Evolutionary conservation across 345 rosid genomes (phyloP).

Genomic region (Salix purpurea): DNA sequence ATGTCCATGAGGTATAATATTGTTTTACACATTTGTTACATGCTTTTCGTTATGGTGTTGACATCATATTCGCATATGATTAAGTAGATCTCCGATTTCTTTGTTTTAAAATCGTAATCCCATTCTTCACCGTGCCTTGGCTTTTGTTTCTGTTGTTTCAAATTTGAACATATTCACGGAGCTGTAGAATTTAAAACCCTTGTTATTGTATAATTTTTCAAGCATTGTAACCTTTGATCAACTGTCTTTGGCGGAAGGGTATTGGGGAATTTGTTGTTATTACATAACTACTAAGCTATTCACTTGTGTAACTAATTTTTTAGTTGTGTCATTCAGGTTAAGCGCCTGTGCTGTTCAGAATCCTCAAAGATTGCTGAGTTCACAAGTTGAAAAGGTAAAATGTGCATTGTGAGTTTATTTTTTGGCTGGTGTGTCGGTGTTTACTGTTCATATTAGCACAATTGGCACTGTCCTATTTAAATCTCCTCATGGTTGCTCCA

Average conservation of each 20-base stretch:
- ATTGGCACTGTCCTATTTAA: not conserved
- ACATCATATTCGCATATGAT: not conserved
- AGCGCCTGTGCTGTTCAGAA: conserved; percentile 41
- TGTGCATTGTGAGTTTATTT: not conserved
- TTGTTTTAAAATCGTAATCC: not conserved
- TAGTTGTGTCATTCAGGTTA: conserved; percentile 39
- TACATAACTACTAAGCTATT: not conserved
- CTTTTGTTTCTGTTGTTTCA: not conserved
- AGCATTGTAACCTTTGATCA: not conserved
- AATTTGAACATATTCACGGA: not conserved
- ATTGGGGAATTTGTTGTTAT: not conserved
- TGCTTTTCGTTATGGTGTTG: not conserved
- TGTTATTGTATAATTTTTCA: not conserved
- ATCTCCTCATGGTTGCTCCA: not conserved
- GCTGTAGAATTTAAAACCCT: not conserved
- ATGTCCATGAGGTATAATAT: conserved; percentile 47
- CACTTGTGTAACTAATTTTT: conserved; percentile 11
- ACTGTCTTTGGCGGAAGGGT: not conserved
- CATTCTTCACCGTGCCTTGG: not conserved
- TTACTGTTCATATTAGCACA: not conserved
- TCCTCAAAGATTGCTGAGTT: conserved; percentile 39
- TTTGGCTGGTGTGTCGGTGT: not conserved
- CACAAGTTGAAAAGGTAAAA: conserved; percentile 65
- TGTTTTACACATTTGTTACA: not conserved
- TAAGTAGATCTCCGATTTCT: not conserved